Conservation (phyloP, 1,284 basidiomycete genomes). For the Boletus smithii region DNA sequence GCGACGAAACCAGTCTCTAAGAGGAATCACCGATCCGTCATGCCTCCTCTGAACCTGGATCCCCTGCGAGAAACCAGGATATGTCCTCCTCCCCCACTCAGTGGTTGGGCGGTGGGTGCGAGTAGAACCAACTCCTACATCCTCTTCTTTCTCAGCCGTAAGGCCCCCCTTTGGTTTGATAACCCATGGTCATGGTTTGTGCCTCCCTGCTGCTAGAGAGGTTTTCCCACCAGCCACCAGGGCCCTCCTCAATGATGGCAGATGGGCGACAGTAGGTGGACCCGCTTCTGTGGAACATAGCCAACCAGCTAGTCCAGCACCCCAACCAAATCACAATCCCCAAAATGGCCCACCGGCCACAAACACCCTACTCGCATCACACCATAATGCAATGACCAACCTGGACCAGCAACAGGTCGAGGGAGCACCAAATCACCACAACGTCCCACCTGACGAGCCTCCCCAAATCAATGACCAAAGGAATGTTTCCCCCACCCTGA, state of each 20-base stretch:
- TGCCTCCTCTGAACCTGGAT: neutral
- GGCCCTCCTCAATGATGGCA: neutral
- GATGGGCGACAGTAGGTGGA: neutral
- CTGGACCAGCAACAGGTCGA: no score
- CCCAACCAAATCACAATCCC: neutral
- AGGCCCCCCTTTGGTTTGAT: neutral
- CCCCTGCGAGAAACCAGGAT: neutral
- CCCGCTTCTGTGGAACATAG: neutral
- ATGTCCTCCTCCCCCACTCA: slow-evolving; percentile 2
- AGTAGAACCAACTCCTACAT: neutral
- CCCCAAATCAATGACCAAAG: no score
- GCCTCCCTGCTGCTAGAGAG: neutral
- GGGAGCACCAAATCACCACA: no score
- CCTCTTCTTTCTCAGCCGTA: neutral
- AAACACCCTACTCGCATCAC: no score
- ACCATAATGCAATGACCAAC: no score
- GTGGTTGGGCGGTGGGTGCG: neutral
- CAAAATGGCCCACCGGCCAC: neutral
- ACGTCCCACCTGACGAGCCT: no score
- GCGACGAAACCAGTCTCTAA: neutral
- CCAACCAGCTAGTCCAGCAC: neutral
- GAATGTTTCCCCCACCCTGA: no score
- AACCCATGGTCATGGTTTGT: neutral
- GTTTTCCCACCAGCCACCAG: neutral
- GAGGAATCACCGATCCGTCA: neutral